Conservation (phyloP, 2,329 filamentous ascomycete genomes). For the Sporothrix protearum region DNA sequence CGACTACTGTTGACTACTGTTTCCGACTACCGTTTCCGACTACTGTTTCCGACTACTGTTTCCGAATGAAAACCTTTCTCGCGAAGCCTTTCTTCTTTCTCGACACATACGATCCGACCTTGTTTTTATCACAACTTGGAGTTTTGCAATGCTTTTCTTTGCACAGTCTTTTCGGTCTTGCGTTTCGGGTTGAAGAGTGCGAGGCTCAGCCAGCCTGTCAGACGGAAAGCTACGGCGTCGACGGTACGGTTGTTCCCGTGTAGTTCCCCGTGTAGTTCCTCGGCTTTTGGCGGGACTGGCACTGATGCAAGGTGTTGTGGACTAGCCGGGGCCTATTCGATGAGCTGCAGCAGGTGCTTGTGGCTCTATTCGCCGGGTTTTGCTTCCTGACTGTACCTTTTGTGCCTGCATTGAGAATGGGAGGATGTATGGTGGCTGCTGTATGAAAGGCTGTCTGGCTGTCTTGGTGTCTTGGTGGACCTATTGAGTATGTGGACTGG, state of each 20-base stretch:
- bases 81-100: neutral
- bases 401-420: neutral
- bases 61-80: neutral
- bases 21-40: too few relatives aligned
- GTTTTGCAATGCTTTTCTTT: conserved; percentile 3
- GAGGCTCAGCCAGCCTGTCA: neutral
- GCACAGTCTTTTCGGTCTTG: neutral
- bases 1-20: too few relatives aligned
- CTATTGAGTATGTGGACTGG: neutral
- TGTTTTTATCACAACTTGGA: neutral
- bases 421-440: neutral
- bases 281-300: neutral
- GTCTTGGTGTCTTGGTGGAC: too few relatives aligned
- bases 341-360: neutral
- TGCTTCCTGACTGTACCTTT: neutral
- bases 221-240: neutral
- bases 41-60: neutral
- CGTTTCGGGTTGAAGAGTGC: neutral
- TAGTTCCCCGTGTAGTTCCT: neutral
- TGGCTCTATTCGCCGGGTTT: neutral
- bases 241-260: neutral
- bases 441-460: neutral
- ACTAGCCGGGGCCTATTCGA: neutral
- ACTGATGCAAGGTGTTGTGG: neutral
- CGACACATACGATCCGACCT: neutral